Evolutionary conservation across 129 eudicot species (phyloP).

Genomic region (Lactuca saligna): DNA sequence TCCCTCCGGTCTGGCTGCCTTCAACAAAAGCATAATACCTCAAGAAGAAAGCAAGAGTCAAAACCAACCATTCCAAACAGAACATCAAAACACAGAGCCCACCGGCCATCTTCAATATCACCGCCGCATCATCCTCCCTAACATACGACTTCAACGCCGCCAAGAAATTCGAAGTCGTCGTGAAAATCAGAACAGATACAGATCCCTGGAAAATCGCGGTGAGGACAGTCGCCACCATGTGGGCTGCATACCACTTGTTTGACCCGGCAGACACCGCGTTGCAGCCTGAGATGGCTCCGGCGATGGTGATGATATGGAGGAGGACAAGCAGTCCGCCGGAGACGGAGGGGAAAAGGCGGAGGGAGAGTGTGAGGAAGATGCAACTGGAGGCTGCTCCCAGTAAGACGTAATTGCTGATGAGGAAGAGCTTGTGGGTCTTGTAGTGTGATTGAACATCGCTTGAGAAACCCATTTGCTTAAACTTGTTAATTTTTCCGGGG

Average conservation of each 20-base stretch:
- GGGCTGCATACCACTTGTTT: slow-evolving; percentile 61
- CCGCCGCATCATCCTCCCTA: slow-evolving; percentile 60
- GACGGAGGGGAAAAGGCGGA: slow-evolving; percentile 60
- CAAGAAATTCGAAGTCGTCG: slow-evolving; percentile 59
- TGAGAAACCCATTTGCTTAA: slow-evolving; percentile 31
- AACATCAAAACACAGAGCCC: slow-evolving; percentile 65
- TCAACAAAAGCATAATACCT: slow-evolving; percentile 60
- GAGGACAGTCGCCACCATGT: slow-evolving; percentile 64
- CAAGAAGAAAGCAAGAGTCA: slow-evolving; percentile 64
- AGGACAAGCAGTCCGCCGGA: slow-evolving; percentile 55
- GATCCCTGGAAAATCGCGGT: slow-evolving; percentile 86
- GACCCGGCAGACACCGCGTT: slow-evolving; percentile 46
- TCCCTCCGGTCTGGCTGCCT: slow-evolving; percentile 17
- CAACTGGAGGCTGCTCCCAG: slow-evolving; percentile 74
- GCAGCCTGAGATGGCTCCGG: slow-evolving; percentile 71
- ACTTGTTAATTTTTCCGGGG: neutral
- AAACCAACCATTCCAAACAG: slow-evolving; percentile 71
- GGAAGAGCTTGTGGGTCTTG: slow-evolving; percentile 56
- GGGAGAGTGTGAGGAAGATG: slow-evolving; percentile 85
- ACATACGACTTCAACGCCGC: slow-evolving; percentile 67
- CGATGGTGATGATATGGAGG: slow-evolving; percentile 75
- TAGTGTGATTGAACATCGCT: slow-evolving; percentile 14
- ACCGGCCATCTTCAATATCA: slow-evolving; percentile 65
- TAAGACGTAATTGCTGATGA: slow-evolving; percentile 54
- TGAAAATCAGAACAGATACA: slow-evolving; percentile 65